A percentile compares a stretch with the other conserved stretches of the same genome.
phyloP scores from a whole-genome alignment of 179 eudicot species.

The Sideroxylon spinosum region DNA sequence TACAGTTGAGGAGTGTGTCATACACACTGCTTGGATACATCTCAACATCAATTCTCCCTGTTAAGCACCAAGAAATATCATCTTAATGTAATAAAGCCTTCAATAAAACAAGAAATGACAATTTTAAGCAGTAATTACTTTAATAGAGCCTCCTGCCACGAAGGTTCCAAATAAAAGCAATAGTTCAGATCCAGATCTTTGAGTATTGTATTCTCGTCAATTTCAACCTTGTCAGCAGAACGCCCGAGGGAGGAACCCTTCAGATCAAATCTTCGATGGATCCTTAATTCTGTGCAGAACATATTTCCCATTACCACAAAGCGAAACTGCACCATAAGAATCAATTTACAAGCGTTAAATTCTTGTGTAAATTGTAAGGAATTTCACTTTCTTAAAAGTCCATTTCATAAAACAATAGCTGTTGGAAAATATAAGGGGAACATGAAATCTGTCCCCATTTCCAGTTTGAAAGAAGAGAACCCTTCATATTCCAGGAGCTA shows the following conservation, averaged over 20 bases:
- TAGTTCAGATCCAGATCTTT: slow-evolving; percentile 93
- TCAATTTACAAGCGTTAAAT: slow-evolving; percentile 15
- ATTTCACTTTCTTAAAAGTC: neutral
- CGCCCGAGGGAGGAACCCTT: slow-evolving; percentile 97
- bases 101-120: neutral
- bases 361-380: neutral
- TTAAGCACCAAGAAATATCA: no score
- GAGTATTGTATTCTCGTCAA: slow-evolving; percentile 91
- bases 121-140: slow-evolving; percentile 41
- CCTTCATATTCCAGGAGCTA: neutral
- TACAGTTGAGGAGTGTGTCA: no score
- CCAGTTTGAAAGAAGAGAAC: slow-evolving; percentile 2
- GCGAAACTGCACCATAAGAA: slow-evolving; percentile 64
- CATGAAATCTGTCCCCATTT: neutral
- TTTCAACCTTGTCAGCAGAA: slow-evolving; percentile 89
- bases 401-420: neutral
- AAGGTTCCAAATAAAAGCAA: slow-evolving; percentile 88
- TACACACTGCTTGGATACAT: no score
- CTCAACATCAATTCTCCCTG: no score
- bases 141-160: slow-evolving; percentile 75
- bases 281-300: slow-evolving; percentile 97
- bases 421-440: neutral
- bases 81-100: no score
- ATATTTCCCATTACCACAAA: slow-evolving; percentile 99
- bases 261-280: slow-evolving; percentile 89